Percentiles rank a stretch among this genome's conserved stretches.
Evolutionary conservation across 1,139 yeast species (phyloP).

Genomic region (Taiozyma sp.): DNA sequence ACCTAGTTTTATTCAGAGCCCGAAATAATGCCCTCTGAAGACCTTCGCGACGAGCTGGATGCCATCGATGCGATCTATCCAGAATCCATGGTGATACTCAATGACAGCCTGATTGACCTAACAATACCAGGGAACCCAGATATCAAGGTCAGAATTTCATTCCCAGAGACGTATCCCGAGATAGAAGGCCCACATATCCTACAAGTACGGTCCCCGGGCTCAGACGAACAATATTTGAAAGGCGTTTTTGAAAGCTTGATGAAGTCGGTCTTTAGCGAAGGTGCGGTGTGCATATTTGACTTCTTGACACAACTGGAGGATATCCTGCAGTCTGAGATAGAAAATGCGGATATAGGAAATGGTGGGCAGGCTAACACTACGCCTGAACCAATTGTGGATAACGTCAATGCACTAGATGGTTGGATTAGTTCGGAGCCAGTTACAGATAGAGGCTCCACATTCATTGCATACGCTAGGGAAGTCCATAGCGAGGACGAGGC

Average conservation of each 20-base stretch:
- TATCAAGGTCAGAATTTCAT: conserved; percentile 54
- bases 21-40: conserved; percentile 33
- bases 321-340: conserved; percentile 31
- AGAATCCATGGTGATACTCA: conserved; percentile 38
- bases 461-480: conserved; percentile 66
- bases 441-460: conserved; percentile 78
- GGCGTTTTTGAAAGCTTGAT: conserved; percentile 43
- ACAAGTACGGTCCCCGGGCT: conserved; percentile 39
- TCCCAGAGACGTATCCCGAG: conserved; percentile 68
- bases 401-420: conserved; percentile 45
- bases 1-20: background rate
- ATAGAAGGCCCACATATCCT: conserved; percentile 46
- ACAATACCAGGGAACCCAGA: conserved; percentile 60
- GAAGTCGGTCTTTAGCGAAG: conserved; percentile 43
- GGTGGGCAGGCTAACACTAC: background rate
- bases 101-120: conserved; percentile 42
- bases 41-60: conserved; percentile 67
- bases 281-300: conserved; percentile 77
- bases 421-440: conserved; percentile 80
- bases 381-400: conserved; percentile 10
- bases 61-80: conserved; percentile 93
- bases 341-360: background rate
- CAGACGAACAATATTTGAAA: conserved; percentile 38
- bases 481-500: conserved; percentile 68
- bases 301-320: conserved; percentile 61